These are phyloP conservation scores for Paramyrothecium sp. DNA, from an alignment of 2,329 filamentous ascomycete species.

Conservation along the genomic window DNA sequence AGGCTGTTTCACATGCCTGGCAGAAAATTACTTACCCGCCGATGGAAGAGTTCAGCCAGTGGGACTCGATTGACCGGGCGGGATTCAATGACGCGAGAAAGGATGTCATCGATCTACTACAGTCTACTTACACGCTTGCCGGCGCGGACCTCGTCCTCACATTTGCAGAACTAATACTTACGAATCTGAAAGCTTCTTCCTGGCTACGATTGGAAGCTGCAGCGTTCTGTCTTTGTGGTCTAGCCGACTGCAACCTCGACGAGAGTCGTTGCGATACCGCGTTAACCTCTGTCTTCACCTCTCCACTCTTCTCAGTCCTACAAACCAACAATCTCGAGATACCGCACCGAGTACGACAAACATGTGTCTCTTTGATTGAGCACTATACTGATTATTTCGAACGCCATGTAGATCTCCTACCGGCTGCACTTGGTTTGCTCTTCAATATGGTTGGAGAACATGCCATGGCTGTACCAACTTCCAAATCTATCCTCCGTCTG, in stretches of 20 bases:
- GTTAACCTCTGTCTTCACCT: slow-evolving; percentile 61
- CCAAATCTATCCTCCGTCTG: slow-evolving; percentile 70
- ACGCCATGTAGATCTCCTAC: slow-evolving; percentile 64
- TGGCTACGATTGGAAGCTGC: slow-evolving; percentile 63
- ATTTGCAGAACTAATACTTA: slow-evolving; percentile 55
- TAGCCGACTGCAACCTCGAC: slow-evolving; percentile 65
- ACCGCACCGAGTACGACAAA: slow-evolving; percentile 63
- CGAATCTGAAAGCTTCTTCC: slow-evolving; percentile 43
- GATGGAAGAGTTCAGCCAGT: slow-evolving; percentile 53
- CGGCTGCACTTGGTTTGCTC: slow-evolving; percentile 70
- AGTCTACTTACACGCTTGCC: slow-evolving; percentile 65
- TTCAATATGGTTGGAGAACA: slow-evolving; percentile 67
- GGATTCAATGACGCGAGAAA: slow-evolving; percentile 72
- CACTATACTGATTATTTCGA: slow-evolving; percentile 77
- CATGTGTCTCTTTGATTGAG: slow-evolving; percentile 68
- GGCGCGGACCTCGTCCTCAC: slow-evolving; percentile 54
- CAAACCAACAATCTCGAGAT: slow-evolving; percentile 49
- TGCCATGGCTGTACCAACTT: slow-evolving; percentile 64
- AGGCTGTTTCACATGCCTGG: slow-evolving; percentile 66
- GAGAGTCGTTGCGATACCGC: slow-evolving; percentile 56
- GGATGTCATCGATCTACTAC: slow-evolving; percentile 76
- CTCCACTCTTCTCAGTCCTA: slow-evolving; percentile 55
- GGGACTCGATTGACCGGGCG: slow-evolving; percentile 68
- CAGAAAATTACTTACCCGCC: slow-evolving; percentile 69
- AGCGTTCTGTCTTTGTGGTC: slow-evolving; percentile 61